Conservation (phyloP, 179 eudicot genomes). For the Corrigiola litoralis region DNA sequence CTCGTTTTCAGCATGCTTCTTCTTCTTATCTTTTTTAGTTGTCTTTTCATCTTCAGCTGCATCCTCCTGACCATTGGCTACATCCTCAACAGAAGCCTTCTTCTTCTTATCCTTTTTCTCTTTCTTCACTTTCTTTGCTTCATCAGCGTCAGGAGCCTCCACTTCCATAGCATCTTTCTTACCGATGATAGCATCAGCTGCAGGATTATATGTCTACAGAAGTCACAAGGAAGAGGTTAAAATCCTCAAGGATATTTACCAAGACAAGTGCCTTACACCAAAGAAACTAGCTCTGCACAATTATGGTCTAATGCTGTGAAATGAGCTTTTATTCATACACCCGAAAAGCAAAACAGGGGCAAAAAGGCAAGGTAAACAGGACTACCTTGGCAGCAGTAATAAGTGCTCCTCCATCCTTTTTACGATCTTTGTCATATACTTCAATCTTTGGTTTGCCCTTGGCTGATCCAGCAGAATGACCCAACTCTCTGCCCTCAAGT, state of each 20-base stretch:
- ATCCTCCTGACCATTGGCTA: conserved; percentile 7
- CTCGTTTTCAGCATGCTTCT: conserved; percentile 42
- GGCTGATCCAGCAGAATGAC: conserved; percentile 80
- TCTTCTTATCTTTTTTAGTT: conserved; percentile 72
- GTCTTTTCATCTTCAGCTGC: conserved; percentile 31
- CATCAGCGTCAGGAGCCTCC: conserved; percentile 15
- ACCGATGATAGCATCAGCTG: conserved; percentile 68
- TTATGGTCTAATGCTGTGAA: too few species aligned
- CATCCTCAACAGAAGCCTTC: conserved; percentile 25
- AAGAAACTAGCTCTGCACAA: too few species aligned
- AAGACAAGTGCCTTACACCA: too few species aligned
- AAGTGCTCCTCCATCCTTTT: conserved; percentile 74
- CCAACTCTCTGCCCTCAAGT: conserved; percentile 82
- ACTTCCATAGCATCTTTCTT: conserved; percentile 33
- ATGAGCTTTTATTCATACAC: too few species aligned
- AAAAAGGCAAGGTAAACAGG: background rate
- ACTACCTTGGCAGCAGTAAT: conserved; percentile 86
- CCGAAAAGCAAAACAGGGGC: too few species aligned
- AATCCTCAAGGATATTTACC: background rate
- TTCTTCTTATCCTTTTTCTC: conserved; percentile 50
- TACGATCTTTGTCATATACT: conserved; percentile 75
- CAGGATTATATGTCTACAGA: conserved; percentile 70
- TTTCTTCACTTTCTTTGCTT: conserved; percentile 47
- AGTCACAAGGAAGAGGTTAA: background rate
- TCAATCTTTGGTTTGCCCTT: conserved; percentile 96